Conservation (phyloP, 495 filamentous ascomycete genomes). For the Penicillium coffeae region DNA sequence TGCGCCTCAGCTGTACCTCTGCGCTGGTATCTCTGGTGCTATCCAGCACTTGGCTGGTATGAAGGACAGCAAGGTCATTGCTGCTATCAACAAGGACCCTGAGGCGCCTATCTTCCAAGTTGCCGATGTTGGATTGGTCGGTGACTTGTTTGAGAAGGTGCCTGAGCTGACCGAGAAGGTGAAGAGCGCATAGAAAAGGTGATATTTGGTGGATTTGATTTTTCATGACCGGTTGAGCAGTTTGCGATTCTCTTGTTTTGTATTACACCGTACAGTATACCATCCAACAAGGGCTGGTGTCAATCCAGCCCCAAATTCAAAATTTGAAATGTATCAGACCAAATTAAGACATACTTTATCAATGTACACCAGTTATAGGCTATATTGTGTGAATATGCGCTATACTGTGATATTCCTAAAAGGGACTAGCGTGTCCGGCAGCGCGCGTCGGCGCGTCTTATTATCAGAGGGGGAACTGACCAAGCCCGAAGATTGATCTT, state of each 20-base stretch:
- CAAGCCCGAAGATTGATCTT: slow-evolving; percentile 1
- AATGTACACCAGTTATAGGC: too few relatives aligned
- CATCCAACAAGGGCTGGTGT: slow-evolving; percentile 22
- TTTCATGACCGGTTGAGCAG: slow-evolving; percentile 23
- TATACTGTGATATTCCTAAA: slow-evolving; percentile 8
- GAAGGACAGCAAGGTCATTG: slow-evolving; percentile 99
- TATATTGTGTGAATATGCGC: too few relatives aligned
- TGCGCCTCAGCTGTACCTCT: slow-evolving; percentile 91
- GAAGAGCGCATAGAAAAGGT: slow-evolving; percentile 46
- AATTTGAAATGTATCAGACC: slow-evolving; percentile 8
- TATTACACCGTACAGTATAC: slow-evolving; percentile 31
- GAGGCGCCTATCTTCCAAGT: slow-evolving; percentile 99
- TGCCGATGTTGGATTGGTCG: slow-evolving; percentile 91
- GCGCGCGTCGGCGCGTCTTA: slow-evolving; percentile 33
- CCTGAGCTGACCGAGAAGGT: slow-evolving; percentile 96
- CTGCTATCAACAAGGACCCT: slow-evolving; percentile 94
- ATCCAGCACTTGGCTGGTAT: slow-evolving; percentile 99
- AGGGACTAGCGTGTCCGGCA: slow-evolving; percentile 29
- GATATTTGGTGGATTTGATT: slow-evolving; percentile 8
- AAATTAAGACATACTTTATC: too few relatives aligned
- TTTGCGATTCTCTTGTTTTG: slow-evolving; percentile 13
- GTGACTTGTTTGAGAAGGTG: slow-evolving; percentile 92
- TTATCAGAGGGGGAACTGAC: slow-evolving; percentile 18
- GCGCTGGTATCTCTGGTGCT: slow-evolving; percentile 91
- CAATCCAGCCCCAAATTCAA: slow-evolving; percentile 6